Evolutionary conservation across 1,139 yeast genomes (phyloP), one percentile per base, ranked within the genome.

Genomic region (Diutina catenulata): DNA sequence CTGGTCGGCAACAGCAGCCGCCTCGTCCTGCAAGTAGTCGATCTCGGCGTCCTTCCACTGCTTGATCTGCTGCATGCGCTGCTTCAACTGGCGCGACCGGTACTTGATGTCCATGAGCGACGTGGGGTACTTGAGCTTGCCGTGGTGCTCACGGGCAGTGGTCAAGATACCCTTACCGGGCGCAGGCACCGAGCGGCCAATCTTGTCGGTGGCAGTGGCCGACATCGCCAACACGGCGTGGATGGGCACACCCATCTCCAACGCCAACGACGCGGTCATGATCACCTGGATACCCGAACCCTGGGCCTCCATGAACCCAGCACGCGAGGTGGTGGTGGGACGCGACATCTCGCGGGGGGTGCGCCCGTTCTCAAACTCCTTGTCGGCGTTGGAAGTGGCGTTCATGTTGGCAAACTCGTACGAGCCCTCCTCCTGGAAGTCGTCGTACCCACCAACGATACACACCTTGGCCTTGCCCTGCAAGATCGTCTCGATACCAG

Each of bases 111-210:
- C 84, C 68, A 91, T 68, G 64, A 82, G 66, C 46, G 91, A 80
- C 47, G 88, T 68, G 53, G 84, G 78, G 70, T 74, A 81, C 65
- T 83, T 82, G 70, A 81, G 71, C 53, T 74, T 74, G 50, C 88
- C 87, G 51, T 80, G 88, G 56, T 80, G 77, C 67, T 91, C 99
- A 58, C 94, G 82, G 42, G 98, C 98, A 53, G 95, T 84, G 46
- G 98, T 91, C 70, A 91, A 75, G 51, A 91, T 81, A 80, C 99
- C 99, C 70, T 88, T 87, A 62, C 99, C 99, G 64, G 99, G 99
- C 57, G 98, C 98, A 49, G 99, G 99, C 50, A 91, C 93, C 40
- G 97, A 88, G 68, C 96, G 82, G 57, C 97, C 96, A 62, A 88
- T 91, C 78, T 88, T 91, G 62, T 91, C 99, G 45, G 95, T 77